A percentile compares a stretch with the other conserved stretches of the same genome.
phyloP scores from a whole-genome alignment of 164 flowering plant species.

The Pachysandra terminalis region DNA sequence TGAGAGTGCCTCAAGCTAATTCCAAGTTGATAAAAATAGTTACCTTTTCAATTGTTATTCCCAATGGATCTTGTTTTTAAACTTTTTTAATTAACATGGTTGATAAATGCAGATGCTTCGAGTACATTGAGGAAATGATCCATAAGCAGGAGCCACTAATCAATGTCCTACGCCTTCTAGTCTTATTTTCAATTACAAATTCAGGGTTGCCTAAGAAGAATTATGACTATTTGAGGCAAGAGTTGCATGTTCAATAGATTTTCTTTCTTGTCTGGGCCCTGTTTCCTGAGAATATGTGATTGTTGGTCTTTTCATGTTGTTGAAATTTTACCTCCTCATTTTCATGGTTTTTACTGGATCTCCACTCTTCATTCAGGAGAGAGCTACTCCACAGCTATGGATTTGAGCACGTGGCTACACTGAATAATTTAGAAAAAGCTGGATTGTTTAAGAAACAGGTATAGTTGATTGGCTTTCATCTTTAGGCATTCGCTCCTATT shows the following conservation, averaged over 20 bases:
- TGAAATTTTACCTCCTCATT: neutral
- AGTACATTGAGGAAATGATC: slow-evolving; percentile 96
- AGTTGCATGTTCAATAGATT: neutral
- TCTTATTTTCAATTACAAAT: slow-evolving; percentile 82
- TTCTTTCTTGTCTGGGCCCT: neutral
- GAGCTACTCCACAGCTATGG: slow-evolving; percentile 99
- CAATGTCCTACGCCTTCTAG: slow-evolving; percentile 73
- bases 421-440: slow-evolving; percentile 88
- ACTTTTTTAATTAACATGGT: slow-evolving; percentile 4
- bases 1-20: neutral
- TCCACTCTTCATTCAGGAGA: slow-evolving; percentile 48
- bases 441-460: slow-evolving; percentile 93
- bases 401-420: slow-evolving; percentile 85
- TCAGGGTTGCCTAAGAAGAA: slow-evolving; percentile 82
- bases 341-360: neutral
- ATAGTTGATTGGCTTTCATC: neutral
- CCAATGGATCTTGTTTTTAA: neutral
- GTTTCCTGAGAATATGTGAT: neutral
- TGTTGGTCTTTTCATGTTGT: neutral
- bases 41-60: neutral
- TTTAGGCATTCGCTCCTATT: neutral
- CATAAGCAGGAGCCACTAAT: slow-evolving; percentile 94
- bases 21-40: neutral
- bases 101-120: slow-evolving; percentile 74
- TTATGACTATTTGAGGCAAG: slow-evolving; percentile 86